Percentiles rank a stretch among this genome's conserved stretches.
These are phyloP conservation scores for Solanum chiquidenum DNA, from an alignment of 257 asterid species.

Conservation along the genomic window DNA sequence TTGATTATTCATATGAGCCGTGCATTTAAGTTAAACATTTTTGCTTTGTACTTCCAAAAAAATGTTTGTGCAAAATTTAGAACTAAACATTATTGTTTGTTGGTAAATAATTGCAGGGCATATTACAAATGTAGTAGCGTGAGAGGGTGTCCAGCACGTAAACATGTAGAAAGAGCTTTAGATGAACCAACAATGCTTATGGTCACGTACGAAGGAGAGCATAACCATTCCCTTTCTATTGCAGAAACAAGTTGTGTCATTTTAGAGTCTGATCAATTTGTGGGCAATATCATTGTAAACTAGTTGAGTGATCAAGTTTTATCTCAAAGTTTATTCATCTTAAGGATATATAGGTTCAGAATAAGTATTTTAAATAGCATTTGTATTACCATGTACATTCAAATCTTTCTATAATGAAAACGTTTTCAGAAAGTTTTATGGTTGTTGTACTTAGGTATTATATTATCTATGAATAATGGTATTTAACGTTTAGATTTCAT, in stretches of 20 bases:
- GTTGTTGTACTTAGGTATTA: too few species aligned
- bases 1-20: neutral
- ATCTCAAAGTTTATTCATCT: too few species aligned
- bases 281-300: neutral
- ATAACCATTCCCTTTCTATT: slow-evolving; percentile 44
- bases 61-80: too few species aligned
- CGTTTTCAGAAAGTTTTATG: too few species aligned
- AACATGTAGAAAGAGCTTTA: slow-evolving; percentile 81
- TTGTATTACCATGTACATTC: too few species aligned
- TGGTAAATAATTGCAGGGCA: slow-evolving; percentile 37
- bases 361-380: too few species aligned
- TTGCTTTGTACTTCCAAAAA: neutral
- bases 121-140: slow-evolving; percentile 92
- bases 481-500: too few species aligned
- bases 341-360: too few species aligned
- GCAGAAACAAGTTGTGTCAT: slow-evolving; percentile 45
- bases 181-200: slow-evolving; percentile 74
- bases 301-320: neutral
- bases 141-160: slow-evolving; percentile 88
- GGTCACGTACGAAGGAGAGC: slow-evolving; percentile 87
- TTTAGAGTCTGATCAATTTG: slow-evolving; percentile 36
- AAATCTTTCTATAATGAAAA: too few species aligned
- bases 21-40: neutral
- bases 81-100: neutral
- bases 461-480: too few species aligned